Evolutionary conservation across 139 green algal genomes (phyloP), one percentile per base, ranked within the genome.

Genomic region (Chlorella sorokiniana): DNA sequence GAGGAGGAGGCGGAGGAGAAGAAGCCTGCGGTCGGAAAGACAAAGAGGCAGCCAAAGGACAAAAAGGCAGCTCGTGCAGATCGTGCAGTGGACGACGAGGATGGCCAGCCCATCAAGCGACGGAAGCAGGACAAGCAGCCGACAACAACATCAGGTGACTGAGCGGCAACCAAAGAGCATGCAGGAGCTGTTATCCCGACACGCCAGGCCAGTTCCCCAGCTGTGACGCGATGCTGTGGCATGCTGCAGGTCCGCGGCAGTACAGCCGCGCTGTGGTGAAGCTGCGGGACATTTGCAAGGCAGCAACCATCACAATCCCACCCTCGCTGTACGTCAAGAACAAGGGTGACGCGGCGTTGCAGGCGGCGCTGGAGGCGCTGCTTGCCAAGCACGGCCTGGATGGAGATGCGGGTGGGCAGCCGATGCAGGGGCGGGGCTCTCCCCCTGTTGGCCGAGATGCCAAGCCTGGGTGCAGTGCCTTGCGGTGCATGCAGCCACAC

Each of bases 321-420:
- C 76, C 84, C 41, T 68, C 25, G 5, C n/a, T 88, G 14, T 89
- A 89, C 59, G n/a, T 54, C 25, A 78, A 69, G 31, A 79, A 88
- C 62, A 81, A 85, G 56, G 61, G n/a, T 1, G 59, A 84, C 41
- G 69, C 69, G 68, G 67, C 45, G 1, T 45, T 88, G 45, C 29
- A 83, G 63, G 37, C 37, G 20, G 85, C 84, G 20, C 51, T 89
- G 75, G 59, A 68, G 31, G 44, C 61, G 10, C 78, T 88, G 29
- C 70, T 89, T 76, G 56, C 75, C 2, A 85, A 85, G 54, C 62
- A 89, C 45, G 85, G 77, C 7, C 82, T 89, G 37, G 33, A 63
- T n/a, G 79, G 38, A 0, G 33, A 71, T 11, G 33, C 78, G 37
- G 78, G 84, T 63, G 72, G 51, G 71, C 31, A 25, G 56, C 8